phyloP scores from a whole-genome alignment of 768 basidiomycete genomes.

The Boletus fagicola region DNA sequence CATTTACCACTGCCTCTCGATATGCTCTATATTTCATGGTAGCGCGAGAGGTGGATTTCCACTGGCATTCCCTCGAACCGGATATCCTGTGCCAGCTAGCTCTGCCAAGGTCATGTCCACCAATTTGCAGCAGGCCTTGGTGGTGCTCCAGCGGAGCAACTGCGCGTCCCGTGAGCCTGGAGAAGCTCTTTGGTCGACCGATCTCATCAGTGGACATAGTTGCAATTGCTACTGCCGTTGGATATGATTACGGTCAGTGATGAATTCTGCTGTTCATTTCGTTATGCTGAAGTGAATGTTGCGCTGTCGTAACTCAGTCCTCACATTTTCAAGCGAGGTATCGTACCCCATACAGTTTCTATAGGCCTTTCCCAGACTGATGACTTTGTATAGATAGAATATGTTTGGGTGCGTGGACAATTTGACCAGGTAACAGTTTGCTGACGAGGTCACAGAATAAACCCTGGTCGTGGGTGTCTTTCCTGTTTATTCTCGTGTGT shows the following conservation, averaged over 20 bases:
- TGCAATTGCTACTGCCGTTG: not conserved
- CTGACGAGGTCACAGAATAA: slow-evolving; percentile 4
- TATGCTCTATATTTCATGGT: not conserved
- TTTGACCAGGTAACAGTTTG: not conserved
- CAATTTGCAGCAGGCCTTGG: not conserved
- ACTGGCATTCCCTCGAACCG: not conserved
- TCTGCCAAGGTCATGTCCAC: not conserved
- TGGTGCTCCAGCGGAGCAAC: not conserved
- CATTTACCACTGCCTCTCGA: not conserved
- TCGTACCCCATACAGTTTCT: not conserved
- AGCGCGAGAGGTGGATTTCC: not conserved
- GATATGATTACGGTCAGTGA: slow-evolving; percentile 11
- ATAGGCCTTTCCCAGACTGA: not conserved
- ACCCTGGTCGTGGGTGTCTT: slow-evolving; percentile 13
- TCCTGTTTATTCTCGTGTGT: slow-evolving; percentile 12
- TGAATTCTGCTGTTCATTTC: not conserved
- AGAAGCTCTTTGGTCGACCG: not conserved
- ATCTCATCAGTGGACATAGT: not conserved
- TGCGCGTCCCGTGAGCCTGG: not conserved
- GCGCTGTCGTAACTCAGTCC: not conserved
- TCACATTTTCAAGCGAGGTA: slow-evolving; percentile 13
- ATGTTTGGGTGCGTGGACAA: slow-evolving; percentile 13
- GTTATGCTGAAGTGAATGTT: not conserved
- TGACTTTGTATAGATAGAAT: slow-evolving; percentile 1
- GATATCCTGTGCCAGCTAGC: not conserved